Percentiles rank a stretch among this genome's conserved stretches.
Conservation (phyloP, 768 basidiomycete species). For the Podaxis sp. region DNA sequence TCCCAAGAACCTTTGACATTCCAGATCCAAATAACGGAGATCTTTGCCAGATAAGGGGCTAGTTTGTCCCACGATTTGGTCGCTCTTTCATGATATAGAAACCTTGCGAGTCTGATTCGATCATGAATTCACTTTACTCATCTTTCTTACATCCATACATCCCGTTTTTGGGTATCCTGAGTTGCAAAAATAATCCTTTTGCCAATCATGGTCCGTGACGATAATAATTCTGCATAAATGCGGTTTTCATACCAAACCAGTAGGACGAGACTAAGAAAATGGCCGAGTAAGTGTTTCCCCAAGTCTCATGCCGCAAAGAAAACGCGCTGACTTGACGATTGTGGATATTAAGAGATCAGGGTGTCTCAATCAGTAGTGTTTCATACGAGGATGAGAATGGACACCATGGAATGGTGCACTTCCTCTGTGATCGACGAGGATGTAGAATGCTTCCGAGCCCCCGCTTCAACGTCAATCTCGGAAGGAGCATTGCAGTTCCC, state of each 20-base stretch:
- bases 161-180: neutral
- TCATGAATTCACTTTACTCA: neutral
- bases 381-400: neutral
- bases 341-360: neutral
- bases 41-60: conserved; percentile 33
- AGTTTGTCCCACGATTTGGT: conserved; percentile 42
- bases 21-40: conserved; percentile 33
- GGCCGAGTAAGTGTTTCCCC: neutral
- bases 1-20: conserved; percentile 41
- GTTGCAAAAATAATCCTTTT: neutral
- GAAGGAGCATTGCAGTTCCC: neutral
- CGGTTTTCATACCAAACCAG: neutral
- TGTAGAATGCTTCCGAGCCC: neutral
- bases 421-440: neutral
- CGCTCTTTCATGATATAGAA: conserved; percentile 23
- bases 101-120: conserved; percentile 11
- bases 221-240: neutral
- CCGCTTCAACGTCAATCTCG: neutral
- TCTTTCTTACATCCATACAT: neutral
- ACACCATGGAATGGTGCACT: neutral
- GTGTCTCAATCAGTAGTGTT: neutral
- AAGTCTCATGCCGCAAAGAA: neutral
- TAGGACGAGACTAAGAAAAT: neutral
- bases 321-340: neutral
- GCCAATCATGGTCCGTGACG: neutral